These are phyloP conservation scores for Collybia sp. DNA, from an alignment of 768 basidiomycete genomes.

Conservation along the genomic window DNA sequence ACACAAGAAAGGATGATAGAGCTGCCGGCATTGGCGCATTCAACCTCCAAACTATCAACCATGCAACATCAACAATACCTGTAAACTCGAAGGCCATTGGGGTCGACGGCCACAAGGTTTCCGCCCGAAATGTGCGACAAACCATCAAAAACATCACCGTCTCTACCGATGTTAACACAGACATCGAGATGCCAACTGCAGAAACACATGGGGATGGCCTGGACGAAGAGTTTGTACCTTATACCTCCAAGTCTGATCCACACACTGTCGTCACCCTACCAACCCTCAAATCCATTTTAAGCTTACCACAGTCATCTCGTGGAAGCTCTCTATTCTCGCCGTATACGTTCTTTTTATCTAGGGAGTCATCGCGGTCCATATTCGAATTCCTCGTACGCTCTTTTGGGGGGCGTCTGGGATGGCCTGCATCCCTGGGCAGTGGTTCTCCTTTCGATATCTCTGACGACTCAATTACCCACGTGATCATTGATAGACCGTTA, in stretches of 20 bases:
- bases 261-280: constrained; percentile 47
- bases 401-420: constrained; percentile 90
- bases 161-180: constrained; percentile 22
- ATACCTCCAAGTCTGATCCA: constrained; percentile 47
- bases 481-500: constrained; percentile 88
- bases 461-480: constrained; percentile 88
- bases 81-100: constrained; percentile 45
- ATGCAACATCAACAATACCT: constrained; percentile 21
- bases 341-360: constrained; percentile 90
- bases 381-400: constrained; percentile 93
- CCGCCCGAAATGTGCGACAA: constrained; percentile 52
- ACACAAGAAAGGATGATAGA: constrained; percentile 74
- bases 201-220: constrained; percentile 27
- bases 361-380: constrained; percentile 86
- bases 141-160: constrained; percentile 52
- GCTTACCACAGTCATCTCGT: constrained; percentile 47
- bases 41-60: constrained; percentile 52
- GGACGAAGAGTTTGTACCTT: constrained; percentile 68
- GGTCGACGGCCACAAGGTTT: constrained; percentile 37
- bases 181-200: constrained; percentile 32
- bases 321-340: constrained; percentile 71
- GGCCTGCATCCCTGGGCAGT: constrained; percentile 76
- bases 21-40: constrained; percentile 90
- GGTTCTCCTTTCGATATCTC: constrained; percentile 77
- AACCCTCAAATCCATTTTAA: constrained; percentile 63